These are phyloP conservation scores for Penicillium sp. DNA, from an alignment of 2,329 filamentous ascomycete genomes.

Conservation along the genomic window DNA sequence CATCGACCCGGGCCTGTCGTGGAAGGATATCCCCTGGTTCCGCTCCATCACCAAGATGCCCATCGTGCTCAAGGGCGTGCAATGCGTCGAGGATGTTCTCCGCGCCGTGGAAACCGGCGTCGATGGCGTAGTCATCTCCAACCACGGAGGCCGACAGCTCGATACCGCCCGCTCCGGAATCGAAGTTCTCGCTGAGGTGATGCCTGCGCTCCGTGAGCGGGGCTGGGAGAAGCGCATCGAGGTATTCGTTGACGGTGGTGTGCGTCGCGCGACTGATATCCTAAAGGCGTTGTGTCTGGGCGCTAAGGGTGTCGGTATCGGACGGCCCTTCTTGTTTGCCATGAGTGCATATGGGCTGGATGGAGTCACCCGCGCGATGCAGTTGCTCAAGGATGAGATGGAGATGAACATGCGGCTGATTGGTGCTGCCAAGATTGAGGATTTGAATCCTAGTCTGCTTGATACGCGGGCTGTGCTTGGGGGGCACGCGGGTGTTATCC, in stretches of 20 bases:
- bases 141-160: slow-evolving; percentile 91
- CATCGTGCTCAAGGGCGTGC: slow-evolving; percentile 92
- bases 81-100: slow-evolving; percentile 91
- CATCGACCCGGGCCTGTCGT: slow-evolving; percentile 89
- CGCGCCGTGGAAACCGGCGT: slow-evolving; percentile 76
- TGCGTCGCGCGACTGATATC: slow-evolving; percentile 87
- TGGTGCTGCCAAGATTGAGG: slow-evolving; percentile 67
- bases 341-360: slow-evolving; percentile 87
- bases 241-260: slow-evolving; percentile 84
- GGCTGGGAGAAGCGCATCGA: slow-evolving; percentile 74
- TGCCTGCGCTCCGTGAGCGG: slow-evolving; percentile 73
- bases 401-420: slow-evolving; percentile 98
- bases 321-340: slow-evolving; percentile 88
- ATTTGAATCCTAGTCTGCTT: slow-evolving; percentile 75
- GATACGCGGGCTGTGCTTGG: slow-evolving; percentile 66
- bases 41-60: slow-evolving; percentile 85
- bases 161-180: slow-evolving; percentile 86
- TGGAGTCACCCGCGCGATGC: slow-evolving; percentile 89
- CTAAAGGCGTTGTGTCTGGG: slow-evolving; percentile 92
- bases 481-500: slow-evolving; percentile 56
- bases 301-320: slow-evolving; percentile 88
- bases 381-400: slow-evolving; percentile 90
- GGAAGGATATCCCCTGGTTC: slow-evolving; percentile 96
- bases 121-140: slow-evolving; percentile 87
- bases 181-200: slow-evolving; percentile 87